These are phyloP conservation scores for Dichomitus squalens DNA, from an alignment of 1,284 basidiomycete genomes.

Conservation along the genomic window DNA sequence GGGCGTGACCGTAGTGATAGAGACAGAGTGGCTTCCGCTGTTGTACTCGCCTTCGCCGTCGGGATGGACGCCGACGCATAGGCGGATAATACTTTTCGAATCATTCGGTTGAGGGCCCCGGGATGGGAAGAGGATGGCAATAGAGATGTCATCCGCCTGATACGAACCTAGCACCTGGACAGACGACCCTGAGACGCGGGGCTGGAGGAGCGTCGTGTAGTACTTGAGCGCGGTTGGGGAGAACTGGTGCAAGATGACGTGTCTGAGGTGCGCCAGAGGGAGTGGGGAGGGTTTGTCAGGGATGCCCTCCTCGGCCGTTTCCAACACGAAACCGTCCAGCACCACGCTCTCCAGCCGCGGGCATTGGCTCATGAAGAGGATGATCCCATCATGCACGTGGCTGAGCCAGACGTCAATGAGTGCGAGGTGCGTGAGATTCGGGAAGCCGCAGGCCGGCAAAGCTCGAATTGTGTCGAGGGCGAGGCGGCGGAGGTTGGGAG, in stretches of 20 bases:
- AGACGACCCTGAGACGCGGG: neutral
- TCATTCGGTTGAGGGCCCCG: neutral
- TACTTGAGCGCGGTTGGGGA: neutral
- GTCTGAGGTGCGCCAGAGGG: neutral
- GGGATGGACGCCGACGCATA: conserved; percentile 1
- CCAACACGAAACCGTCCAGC: neutral
- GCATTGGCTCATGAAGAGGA: neutral
- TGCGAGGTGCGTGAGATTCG: neutral
- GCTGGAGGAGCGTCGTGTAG: conserved; percentile 1
- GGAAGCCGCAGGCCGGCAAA: neutral
- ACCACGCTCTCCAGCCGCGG: neutral
- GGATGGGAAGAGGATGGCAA: neutral
- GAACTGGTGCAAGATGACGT: neutral
- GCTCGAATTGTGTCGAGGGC: neutral
- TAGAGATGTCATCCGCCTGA: neutral
- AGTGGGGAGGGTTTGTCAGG: neutral
- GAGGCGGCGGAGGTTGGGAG: neutral
- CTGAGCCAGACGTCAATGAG: neutral
- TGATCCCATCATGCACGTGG: neutral
- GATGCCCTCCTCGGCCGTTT: neutral
- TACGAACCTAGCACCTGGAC: neutral
- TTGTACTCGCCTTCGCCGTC: neutral
- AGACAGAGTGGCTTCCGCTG: neutral
- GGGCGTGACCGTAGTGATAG: neutral
- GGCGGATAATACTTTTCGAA: neutral